Evolutionary conservation across 176 grass and related monocot genomes (phyloP).

Genomic region (Oryza glaberrima): DNA sequence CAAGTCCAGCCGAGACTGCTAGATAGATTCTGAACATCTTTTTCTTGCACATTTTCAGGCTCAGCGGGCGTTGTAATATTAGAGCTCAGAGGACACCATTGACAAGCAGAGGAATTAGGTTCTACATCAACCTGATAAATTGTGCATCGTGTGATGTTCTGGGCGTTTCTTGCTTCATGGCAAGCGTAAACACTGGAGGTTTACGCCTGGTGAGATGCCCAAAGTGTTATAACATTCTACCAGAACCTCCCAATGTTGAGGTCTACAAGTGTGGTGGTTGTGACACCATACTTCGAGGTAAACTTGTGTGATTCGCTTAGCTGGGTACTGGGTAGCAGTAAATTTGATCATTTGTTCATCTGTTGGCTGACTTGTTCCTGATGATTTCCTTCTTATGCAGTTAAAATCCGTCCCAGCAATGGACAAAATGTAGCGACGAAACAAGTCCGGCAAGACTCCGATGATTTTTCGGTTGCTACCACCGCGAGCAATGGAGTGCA

Average conservation of each 20-base stretch:
- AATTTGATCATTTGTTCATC: background rate
- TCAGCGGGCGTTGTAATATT: background rate
- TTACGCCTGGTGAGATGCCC: slow-evolving; percentile 83
- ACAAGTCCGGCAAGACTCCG: slow-evolving; percentile 39
- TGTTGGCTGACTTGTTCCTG: slow-evolving; percentile 26
- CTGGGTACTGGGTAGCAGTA: too few species aligned
- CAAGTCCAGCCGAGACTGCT: background rate
- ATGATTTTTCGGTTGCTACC: slow-evolving; percentile 24
- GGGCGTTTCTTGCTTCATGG: slow-evolving; percentile 47
- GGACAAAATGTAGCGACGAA: slow-evolving; percentile 39
- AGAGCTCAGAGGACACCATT: background rate
- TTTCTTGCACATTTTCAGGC: slow-evolving; percentile 21
- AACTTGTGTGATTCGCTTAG: slow-evolving; percentile 17
- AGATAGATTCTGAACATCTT: slow-evolving; percentile 3
- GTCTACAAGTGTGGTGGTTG: slow-evolving; percentile 83
- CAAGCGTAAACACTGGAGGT: slow-evolving; percentile 26
- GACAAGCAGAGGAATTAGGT: background rate
- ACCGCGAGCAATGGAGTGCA: slow-evolving; percentile 25
- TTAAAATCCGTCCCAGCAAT: slow-evolving; percentile 49
- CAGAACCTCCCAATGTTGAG: slow-evolving; percentile 56
- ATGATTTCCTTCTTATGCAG: slow-evolving; percentile 50
- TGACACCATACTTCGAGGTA: slow-evolving; percentile 73
- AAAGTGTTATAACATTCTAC: slow-evolving; percentile 69
- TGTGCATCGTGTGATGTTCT: slow-evolving; percentile 41
- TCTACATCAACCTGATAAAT: background rate